Conservation (phyloP, 495 filamentous ascomycete species). For the Usnea hakonensis region DNA sequence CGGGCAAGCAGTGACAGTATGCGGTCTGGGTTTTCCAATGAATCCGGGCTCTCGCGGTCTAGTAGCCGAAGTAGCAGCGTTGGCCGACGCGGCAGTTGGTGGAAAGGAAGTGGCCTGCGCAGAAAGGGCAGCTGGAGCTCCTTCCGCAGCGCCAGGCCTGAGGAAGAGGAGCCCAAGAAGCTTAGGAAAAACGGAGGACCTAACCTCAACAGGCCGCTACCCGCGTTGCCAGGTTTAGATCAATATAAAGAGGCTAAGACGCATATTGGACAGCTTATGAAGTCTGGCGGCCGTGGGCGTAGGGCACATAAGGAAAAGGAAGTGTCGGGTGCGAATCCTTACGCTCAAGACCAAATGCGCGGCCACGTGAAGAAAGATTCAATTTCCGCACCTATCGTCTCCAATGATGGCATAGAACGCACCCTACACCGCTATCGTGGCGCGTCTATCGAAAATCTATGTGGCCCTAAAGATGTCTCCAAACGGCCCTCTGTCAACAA, state of each 20-base stretch:
- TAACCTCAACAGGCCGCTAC: constrained; percentile 25
- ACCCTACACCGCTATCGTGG: constrained; percentile 14
- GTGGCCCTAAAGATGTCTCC: neutral
- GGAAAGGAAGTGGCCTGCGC: constrained; percentile 19
- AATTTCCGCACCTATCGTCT: constrained; percentile 10
- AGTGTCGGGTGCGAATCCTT: constrained; percentile 1
- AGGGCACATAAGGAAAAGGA: constrained; percentile 12
- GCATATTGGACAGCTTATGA: constrained; percentile 25
- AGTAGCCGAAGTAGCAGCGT: constrained; percentile 23
- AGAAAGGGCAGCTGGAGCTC: constrained; percentile 25
- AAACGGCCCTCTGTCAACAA: neutral
- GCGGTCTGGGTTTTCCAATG: constrained; percentile 12
- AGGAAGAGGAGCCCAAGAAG: constrained; percentile 16
- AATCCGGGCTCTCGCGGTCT: constrained; percentile 11
- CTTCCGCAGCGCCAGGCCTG: constrained; percentile 22
- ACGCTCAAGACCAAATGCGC: constrained; percentile 14
- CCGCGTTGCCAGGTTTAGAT: constrained; percentile 25
- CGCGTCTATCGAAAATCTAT: neutral
- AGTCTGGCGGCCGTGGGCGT: constrained; percentile 14
- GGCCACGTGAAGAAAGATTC: constrained; percentile 14
- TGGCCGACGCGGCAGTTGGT: constrained; percentile 21
- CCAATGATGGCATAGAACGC: constrained; percentile 15
- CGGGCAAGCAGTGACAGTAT: constrained; percentile 21
- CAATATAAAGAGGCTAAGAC: constrained; percentile 25
- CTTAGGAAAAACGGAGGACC: constrained; percentile 16